Base-by-base conservation (phyloP, 2,329 filamentous ascomycete genomes). In the Neonectria faginata region DNA sequence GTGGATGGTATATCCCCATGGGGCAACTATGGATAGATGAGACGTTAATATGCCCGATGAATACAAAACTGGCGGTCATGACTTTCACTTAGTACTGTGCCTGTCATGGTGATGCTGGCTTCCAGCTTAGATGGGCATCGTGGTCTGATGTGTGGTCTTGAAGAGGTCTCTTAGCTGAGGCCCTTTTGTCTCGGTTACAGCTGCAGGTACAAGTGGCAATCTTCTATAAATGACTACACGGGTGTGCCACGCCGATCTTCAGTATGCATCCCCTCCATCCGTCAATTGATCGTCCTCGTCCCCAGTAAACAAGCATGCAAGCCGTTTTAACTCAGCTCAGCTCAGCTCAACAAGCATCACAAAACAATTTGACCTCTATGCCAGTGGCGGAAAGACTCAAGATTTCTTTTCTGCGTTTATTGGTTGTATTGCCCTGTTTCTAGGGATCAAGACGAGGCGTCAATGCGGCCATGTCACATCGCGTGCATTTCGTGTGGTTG, bases 341-440 rank as follows among this genome's bases (percentile, higher is more conserved):
- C 36, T 51, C 48, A 51, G 48, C 48, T 20, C 27, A 51, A 14
- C 48, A 51, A 18, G 48, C 48, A 51, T 33, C 3, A 3, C 14
- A 33, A 27, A 20, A 33, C 4, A 11, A 51, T 31, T 20, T 20
- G 9, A 18, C 25, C 6, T 10, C 29, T 27, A 11, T 16, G 9
- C 27, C n/a, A 18, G 27, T 51, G 48, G 29, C 48, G 29, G n/a
- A 14, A 7, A 22, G 6, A 25, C 25, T 1, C 25, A 25, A 25
- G 25, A 25, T 25, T 25, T 6, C 5, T 25, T 25, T 25, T 25
- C 25, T 25, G 5, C 25, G 25, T 25, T 25, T 25, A 51, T 51
- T 51, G 48, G 48, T 10, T 8, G 27, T 11, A 7, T 51, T 20
- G 48, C 48, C 48, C 31, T 51, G 48, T 51, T 51, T 51, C 18